Conservation (phyloP, 78 protist genomes). For the Emiliania huxleyi region DNA sequence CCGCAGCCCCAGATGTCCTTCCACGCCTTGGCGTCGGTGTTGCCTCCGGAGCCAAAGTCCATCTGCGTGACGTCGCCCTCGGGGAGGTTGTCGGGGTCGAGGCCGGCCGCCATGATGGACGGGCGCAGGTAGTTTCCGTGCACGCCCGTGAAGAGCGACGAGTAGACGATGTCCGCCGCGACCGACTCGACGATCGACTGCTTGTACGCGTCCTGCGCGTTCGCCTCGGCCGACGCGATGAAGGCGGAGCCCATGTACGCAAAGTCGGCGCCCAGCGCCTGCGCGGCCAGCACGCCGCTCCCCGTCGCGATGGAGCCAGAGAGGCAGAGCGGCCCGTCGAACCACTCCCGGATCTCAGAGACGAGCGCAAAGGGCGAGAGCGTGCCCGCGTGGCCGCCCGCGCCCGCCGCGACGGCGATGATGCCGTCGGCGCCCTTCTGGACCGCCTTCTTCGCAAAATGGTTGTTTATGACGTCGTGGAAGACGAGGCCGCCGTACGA, state of each 20-base stretch:
- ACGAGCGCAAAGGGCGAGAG: constrained; percentile 16
- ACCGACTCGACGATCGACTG: not conserved
- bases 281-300: not conserved
- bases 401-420: not conserved
- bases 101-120: not conserved
- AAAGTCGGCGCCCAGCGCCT: not conserved
- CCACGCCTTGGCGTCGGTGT: constrained; percentile 1
- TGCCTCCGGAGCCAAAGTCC: not conserved
- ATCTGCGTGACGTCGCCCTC: not conserved
- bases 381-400: constrained; percentile 10
- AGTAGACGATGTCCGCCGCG: not conserved
- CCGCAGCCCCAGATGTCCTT: constrained; percentile 16
- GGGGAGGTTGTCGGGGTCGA: not conserved
- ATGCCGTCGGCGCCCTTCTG: not conserved
- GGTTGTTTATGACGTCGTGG: not conserved
- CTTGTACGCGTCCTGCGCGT: not conserved
- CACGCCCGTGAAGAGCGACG: not conserved
- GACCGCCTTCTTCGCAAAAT: not conserved
- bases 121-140: not conserved
- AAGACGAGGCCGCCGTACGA: not conserved
- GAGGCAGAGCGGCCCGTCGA: not conserved
- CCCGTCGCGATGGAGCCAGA: not conserved
- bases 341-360: not conserved
- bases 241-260: not conserved
- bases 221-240: not conserved